Evolutionary conservation across 148 eudicot genomes (phyloP), one percentile per base, ranked within the genome.

Genomic region (Diospyros lotus): DNA sequence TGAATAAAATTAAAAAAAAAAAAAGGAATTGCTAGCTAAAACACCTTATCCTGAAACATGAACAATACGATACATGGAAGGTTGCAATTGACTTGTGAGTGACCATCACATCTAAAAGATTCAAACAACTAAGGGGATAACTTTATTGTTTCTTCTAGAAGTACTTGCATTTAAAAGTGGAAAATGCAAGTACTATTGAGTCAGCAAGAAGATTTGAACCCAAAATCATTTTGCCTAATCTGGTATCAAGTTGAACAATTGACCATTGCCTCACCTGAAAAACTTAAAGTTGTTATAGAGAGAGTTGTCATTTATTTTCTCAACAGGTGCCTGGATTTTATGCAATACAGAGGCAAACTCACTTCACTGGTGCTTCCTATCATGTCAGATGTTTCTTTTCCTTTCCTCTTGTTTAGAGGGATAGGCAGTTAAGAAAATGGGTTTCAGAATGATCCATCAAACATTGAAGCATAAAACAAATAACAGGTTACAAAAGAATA

Each of bases 31-130:
- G 28, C 3, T 69, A 69, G 58, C 59, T 51, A 43, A 17, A 52
- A 69, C 28, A 52, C 72, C 58, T 28, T 68, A 68, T 18, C 71
- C 71, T 48, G 43, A 51, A 3, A 28, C 54, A 48, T 66, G 52
- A 50, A 59, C 13, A 69, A 38, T 3, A 18, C 14, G 12, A 7
- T 45, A 46, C 55, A 46, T 48, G 41, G 28, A 46, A 2, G 12
- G 41, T 48, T 48, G 18, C 70, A 53, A 6, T 2, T 46, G 68
- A 13, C 43, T 48, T 41, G 50, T 41, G 18, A 6, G 17, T 64
- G 28, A 28, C 28, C 28, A 28, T 28, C 28, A 28, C 28, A 28
- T 28, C 28, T 28, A 28, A 28, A 28, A 28, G 28, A 28, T 28
- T 28, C 28, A 28, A 28, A 28, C 50, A 43, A 64, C 68, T 40